Percentiles rank a stretch among this genome's conserved stretches.
Conservation (phyloP, 2,329 filamentous ascomycete species). For the Penicillium oxalicum region DNA sequence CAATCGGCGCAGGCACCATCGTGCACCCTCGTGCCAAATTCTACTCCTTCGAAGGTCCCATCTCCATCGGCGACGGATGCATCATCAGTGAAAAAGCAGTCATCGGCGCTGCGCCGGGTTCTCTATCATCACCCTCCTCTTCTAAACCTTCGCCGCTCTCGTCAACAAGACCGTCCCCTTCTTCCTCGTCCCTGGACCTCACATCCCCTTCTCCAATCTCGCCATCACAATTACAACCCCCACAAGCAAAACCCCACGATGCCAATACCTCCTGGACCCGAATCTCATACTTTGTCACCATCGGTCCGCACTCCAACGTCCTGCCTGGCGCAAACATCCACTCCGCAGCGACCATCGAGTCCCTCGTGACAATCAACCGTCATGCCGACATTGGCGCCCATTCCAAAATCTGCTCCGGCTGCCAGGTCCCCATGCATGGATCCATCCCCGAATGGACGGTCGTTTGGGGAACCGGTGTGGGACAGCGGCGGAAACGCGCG, state of each 20-base stretch:
- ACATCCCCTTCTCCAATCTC: background rate
- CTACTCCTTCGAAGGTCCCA: conserved; percentile 69
- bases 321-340: conserved; percentile 36
- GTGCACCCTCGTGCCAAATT: conserved; percentile 81
- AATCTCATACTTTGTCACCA: conserved; percentile 35
- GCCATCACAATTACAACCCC: background rate
- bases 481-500: conserved; percentile 30
- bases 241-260: too few species aligned
- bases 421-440: conserved; percentile 53
- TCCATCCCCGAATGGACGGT: conserved; percentile 62
- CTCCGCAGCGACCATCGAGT: conserved; percentile 40
- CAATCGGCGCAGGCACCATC: conserved; percentile 68
- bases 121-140: conserved; percentile 3
- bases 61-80: conserved; percentile 74
- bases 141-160: too few species aligned
- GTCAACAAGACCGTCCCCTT: background rate
- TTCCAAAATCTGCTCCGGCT: conserved; percentile 64
- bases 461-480: conserved; percentile 58
- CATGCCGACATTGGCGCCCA: conserved; percentile 44
- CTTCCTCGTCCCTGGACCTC: conserved; percentile 3
- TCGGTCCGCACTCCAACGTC: conserved; percentile 35
- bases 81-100: conserved; percentile 65
- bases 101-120: conserved; percentile 45
- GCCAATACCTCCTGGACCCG: conserved; percentile 17
- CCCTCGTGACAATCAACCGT: conserved; percentile 35